Evolutionary conservation across 2,329 filamentous ascomycete genomes (phyloP).

Genomic region (Thelonectria rubi): DNA sequence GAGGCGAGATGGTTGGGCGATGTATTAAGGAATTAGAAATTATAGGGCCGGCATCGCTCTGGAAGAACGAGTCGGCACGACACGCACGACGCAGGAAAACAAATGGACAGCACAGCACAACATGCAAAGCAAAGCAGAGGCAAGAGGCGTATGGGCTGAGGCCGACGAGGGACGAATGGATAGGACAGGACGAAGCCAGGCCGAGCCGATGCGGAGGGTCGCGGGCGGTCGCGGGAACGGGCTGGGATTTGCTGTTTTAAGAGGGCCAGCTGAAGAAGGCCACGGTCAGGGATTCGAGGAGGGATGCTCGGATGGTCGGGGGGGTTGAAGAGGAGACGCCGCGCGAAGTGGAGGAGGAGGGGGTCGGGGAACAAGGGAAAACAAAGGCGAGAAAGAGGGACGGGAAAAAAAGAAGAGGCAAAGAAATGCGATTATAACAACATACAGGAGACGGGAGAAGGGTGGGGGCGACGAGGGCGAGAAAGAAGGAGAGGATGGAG

Average conservation of each 20-base stretch:
- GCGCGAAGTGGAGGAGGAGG: conserved; percentile 1
- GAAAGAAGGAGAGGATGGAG: conserved; percentile 25
- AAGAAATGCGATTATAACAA: conserved; percentile 14
- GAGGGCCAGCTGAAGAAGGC: neutral
- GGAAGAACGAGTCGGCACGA: conserved; percentile 25
- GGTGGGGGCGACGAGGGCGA: conserved; percentile 19
- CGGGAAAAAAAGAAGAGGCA: conserved; percentile 1
- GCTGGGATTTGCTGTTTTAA: conserved; percentile 18
- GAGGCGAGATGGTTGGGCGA: conserved; percentile 23
- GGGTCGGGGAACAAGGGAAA: conserved; percentile 8
- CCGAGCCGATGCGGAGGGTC: conserved; percentile 10
- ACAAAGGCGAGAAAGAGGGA: conserved; percentile 12
- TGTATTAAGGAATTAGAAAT: conserved; percentile 45
- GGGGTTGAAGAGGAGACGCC: neutral
- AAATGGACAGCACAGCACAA: conserved; percentile 24
- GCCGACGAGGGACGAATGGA: conserved; percentile 27
- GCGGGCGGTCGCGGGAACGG: neutral
- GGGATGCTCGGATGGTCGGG: conserved; percentile 18
- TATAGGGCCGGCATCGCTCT: conserved; percentile 41
- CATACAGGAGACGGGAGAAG: conserved; percentile 24
- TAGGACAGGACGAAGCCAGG: conserved; percentile 15
- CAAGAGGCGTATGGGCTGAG: conserved; percentile 9
- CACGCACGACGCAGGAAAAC: conserved; percentile 22
- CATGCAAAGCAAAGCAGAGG: conserved; percentile 23
- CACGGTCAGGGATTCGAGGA: conserved; percentile 15